Evolutionary conservation across 345 rosid genomes (phyloP), one percentile per base, ranked within the genome.

Genomic region (Conringia planisiliqua): DNA sequence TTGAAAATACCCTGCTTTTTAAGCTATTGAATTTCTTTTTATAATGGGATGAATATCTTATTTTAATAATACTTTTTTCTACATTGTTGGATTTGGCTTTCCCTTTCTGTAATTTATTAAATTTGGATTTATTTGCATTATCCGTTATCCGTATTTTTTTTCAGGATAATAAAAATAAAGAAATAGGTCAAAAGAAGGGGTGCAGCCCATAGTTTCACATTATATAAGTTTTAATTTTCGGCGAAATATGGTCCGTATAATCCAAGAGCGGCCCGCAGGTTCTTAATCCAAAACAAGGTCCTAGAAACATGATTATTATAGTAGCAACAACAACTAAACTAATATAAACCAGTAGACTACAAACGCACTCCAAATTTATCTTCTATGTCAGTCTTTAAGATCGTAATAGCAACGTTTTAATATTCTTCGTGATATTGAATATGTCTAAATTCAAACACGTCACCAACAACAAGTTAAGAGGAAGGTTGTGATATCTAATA

Each of bases 161-260:
- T 3, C 8, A 47, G 8, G 36, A 61, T 60, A 27, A 11, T n/a
- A 20, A 40, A 60, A 43, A 1, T 38, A n/a, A n/a, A n/a, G n/a
- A n/a, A 43, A 72, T 14, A 6, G 7, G 24, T 71, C 7, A 14
- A 20, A 14, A 5, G 38, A 22, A 20, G n/a, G 3, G 38, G 5
- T 10, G 50, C 51, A 61, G 75, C 69, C 65, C 79, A 76, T 26
- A 16, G 79, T 68, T 60, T 61, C 44, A 22, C 0, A 1, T 11
- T 16, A 3, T 27, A 1, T n/a, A 3, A 13, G 24, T 14, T 10
- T 38, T 7, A 1, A 7, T 24, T 27, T 30, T 3, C 2, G 44
- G 58, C 27, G 57, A 62, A 24, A 11, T 43, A 69, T 52, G 63
- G 48, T 76, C 51, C 58, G 43, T 16, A 8, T 8, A 67, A 26